phyloP scores from a whole-genome alignment of 768 basidiomycete species.

The Pisolithus microcarpus region DNA sequence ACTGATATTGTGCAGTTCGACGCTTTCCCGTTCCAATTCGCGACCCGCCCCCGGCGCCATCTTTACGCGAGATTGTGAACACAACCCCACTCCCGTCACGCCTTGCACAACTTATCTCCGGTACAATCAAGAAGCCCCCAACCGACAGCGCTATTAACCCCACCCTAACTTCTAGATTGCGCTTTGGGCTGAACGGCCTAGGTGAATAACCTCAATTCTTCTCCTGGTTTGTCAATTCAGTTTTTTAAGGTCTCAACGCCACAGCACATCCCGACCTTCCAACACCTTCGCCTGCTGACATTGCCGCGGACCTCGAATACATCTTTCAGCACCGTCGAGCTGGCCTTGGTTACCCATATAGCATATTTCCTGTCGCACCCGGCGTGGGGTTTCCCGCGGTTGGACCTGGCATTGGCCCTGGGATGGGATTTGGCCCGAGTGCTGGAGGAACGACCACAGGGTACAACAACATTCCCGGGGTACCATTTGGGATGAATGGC shows the following conservation, averaged over 20 bases:
- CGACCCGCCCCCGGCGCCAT: slow-evolving; percentile 48
- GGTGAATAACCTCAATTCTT: slow-evolving; percentile 5
- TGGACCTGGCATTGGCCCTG: slow-evolving; percentile 20
- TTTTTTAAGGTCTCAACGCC: slow-evolving; percentile 39
- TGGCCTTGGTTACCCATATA: slow-evolving; percentile 1
- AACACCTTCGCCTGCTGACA: slow-evolving; percentile 42
- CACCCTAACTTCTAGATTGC: slow-evolving; percentile 14
- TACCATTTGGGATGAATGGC: slow-evolving; percentile 19
- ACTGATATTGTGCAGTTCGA: slow-evolving; percentile 37
- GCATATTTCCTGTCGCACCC: background rate
- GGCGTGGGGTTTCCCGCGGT: background rate
- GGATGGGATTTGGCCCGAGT: slow-evolving; percentile 19
- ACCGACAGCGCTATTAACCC: slow-evolving; percentile 24
- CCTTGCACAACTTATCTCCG: slow-evolving; percentile 17
- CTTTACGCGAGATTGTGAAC: slow-evolving; percentile 61
- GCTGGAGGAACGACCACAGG: slow-evolving; percentile 12
- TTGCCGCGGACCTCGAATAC: slow-evolving; percentile 47
- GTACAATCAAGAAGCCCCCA: slow-evolving; percentile 12
- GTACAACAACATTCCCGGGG: slow-evolving; percentile 7
- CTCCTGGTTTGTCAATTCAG: background rate
- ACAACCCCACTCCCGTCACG: slow-evolving; percentile 42
- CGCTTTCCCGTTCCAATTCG: slow-evolving; percentile 51
- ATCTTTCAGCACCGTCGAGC: slow-evolving; percentile 36
- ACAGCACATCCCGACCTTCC: slow-evolving; percentile 26
- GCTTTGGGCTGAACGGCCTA: slow-evolving; percentile 12